Evolutionary conservation across 768 basidiomycete species (phyloP), one percentile per base, ranked within the genome.

Genomic region (Lactifluus piperatus): DNA sequence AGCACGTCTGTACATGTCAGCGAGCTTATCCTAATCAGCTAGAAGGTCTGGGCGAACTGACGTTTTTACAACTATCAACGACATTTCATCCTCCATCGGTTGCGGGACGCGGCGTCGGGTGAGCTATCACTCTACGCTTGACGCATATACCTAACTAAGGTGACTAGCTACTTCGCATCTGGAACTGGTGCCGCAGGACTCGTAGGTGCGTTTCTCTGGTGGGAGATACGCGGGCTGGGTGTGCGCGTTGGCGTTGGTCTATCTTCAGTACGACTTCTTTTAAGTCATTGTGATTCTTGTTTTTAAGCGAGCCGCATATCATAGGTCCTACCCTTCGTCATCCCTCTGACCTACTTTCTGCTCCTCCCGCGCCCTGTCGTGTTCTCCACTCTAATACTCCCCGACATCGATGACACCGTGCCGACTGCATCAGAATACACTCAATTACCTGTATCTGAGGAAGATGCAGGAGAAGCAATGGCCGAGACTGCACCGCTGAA

Each of bases 111-210:
- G 85, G 89, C 39, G 81, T 99, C 11, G 93, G 95, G 86, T 88
- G 68, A 37, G 80, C 20, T 14, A 14, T 51, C 14, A 0, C 1
- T 20, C 13, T 52, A 43, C 26, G 46, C 16, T 27, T 11, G 4
- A 45, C n/a, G 14, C 24, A 29, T 37, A 45, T 30, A 5, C 43
- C 32, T 47, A 37, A 45, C 32, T 22, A 41, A 44, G 14, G 50
- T 29, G 4, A 24, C 2, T 44, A 89, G 88, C 5, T 97, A 93
- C 67, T 99, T 97, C 71, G 86, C 94, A 7, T 86, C 87, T 9
- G 95, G 95, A 0, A 98, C 95, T 0, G 95, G 95, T 1, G 91
- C 88, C 5, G 95, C 95, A 0, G 95, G 95, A 0, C 81, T 99
- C 1, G 87, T 86, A 1, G 95, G 95, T 7, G 93, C 95, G 0